These are phyloP conservation scores for Trichoderma sp. DNA, from an alignment of 2,329 filamentous ascomycete genomes.

Conservation along the genomic window DNA sequence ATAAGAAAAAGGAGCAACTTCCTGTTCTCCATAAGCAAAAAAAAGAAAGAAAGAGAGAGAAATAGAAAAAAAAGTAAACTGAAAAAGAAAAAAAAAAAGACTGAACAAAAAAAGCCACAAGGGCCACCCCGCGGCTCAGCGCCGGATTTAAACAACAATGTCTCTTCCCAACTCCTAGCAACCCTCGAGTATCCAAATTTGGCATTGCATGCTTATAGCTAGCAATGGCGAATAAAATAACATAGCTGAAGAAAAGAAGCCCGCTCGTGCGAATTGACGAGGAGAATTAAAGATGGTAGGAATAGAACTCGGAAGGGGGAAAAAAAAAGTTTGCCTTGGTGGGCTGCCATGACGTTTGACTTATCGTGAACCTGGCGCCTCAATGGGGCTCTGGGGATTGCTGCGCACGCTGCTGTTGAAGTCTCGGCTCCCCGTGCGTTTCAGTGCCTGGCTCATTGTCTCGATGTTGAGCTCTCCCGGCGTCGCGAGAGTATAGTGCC, in stretches of 20 bases:
- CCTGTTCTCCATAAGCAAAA: conserved; percentile 11
- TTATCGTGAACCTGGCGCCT: conserved; percentile 35
- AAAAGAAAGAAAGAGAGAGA: neutral
- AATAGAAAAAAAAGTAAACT: neutral
- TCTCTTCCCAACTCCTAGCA: conserved; percentile 33
- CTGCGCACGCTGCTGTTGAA: conserved; percentile 54
- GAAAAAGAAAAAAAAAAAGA: neutral
- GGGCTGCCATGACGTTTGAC: neutral
- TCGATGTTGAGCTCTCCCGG: conserved; percentile 76
- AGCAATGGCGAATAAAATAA: conserved; percentile 12
- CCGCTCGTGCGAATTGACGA: conserved; percentile 1
- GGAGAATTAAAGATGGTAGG: conserved; percentile 3
- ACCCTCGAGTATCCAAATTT: conserved; percentile 25
- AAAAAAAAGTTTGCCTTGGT: neutral
- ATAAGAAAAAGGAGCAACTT: conserved; percentile 2
- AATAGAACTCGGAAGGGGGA: neutral
- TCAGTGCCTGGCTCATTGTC: conserved; percentile 87
- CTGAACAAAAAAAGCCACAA: conserved; percentile 18
- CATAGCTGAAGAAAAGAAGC: conserved; percentile 6
- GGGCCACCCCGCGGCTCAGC: conserved; percentile 25
- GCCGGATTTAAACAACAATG: conserved; percentile 26
- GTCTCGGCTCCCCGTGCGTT: conserved; percentile 81
- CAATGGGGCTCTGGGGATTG: conserved; percentile 56
- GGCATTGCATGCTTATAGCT: conserved; percentile 24
- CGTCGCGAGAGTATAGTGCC: conserved; percentile 44